Evolutionary conservation across 192 early-diverging fungal species (phyloP).

Genomic region (Mycoemilia scoparia): DNA sequence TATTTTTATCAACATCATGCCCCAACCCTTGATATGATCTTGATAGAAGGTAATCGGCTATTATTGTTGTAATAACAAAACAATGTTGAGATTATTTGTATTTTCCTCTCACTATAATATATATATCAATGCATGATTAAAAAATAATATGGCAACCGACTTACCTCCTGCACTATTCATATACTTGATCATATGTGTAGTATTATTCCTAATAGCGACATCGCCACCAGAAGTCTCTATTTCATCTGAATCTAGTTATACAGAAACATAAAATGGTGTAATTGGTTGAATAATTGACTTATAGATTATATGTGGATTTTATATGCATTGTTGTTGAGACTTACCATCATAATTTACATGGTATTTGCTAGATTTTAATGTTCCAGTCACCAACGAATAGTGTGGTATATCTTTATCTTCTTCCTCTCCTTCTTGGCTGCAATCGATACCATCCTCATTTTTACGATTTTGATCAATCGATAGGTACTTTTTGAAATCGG

Average conservation of each 20-base stretch:
- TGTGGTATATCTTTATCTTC: slow-evolving; percentile 59
- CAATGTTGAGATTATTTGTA: too few relatives aligned
- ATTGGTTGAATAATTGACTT: too few relatives aligned
- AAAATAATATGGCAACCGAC: too few relatives aligned
- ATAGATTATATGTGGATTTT: too few relatives aligned
- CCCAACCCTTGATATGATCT: slow-evolving; percentile 73
- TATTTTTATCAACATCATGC: slow-evolving; percentile 38
- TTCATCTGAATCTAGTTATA: slow-evolving; percentile 1
- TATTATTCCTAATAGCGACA: slow-evolving; percentile 36
- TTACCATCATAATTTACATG: slow-evolving; percentile 21
- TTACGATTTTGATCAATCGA: slow-evolving; percentile 16
- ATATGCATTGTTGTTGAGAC: too few relatives aligned
- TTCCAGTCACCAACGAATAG: slow-evolving; percentile 79
- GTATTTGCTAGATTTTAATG: slow-evolving; percentile 38
- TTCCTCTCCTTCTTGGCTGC: slow-evolving; percentile 15
- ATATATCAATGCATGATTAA: too few relatives aligned
- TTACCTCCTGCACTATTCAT: slow-evolving; percentile 24
- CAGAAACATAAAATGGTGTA: too few relatives aligned
- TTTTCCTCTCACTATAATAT: too few relatives aligned
- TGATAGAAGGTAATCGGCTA: slow-evolving; percentile 50
- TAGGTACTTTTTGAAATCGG: slow-evolving; percentile 44
- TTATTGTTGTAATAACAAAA: too few relatives aligned
- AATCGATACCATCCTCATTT: slow-evolving; percentile 12
- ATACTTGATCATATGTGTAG: slow-evolving; percentile 21
- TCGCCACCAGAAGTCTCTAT: slow-evolving; percentile 9